Evolutionary conservation across 164 flowering plant genomes (phyloP).

Genomic region (Magnolia kwangsiensis): DNA sequence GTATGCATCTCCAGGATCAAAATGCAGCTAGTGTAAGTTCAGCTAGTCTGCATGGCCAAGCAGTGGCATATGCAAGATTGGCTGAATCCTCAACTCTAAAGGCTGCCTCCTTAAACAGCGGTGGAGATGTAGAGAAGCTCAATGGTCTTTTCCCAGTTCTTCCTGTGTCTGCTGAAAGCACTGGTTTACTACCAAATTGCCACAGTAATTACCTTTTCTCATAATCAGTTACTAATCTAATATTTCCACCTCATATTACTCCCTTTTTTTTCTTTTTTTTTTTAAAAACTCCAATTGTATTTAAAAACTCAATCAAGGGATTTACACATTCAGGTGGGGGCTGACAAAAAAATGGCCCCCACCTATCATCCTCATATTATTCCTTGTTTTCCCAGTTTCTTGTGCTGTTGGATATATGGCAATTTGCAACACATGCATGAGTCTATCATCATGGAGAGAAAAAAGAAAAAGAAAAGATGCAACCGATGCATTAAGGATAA

Average conservation of each 20-base stretch:
- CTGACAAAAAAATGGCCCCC: too few relatives aligned
- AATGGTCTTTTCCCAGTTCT: constrained; percentile 49
- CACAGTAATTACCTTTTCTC: constrained; percentile 36
- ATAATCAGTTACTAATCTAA: not conserved
- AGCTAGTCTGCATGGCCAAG: constrained; percentile 57
- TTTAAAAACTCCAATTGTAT: too few relatives aligned
- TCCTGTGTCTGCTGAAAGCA: constrained; percentile 84
- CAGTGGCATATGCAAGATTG: constrained; percentile 60
- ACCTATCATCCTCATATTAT: too few relatives aligned
- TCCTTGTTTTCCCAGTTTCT: not conserved
- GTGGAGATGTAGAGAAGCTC: constrained; percentile 27
- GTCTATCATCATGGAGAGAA: not conserved
- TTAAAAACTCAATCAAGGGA: too few relatives aligned
- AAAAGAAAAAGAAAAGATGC: too few relatives aligned
- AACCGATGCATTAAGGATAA: not conserved
- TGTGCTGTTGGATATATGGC: not conserved
- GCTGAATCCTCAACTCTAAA: constrained; percentile 46
- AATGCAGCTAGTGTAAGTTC: constrained; percentile 25
- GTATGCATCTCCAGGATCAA: constrained; percentile 35
- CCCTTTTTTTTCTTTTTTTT: too few relatives aligned
- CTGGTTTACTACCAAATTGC: constrained; percentile 59
- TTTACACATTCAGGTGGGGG: too few relatives aligned
- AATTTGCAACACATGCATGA: not conserved
- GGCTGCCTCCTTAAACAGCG: constrained; percentile 17
- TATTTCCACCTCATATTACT: not conserved